A percentile compares a stretch with the other conserved stretches of the same genome.
Evolutionary conservation across 2,329 filamentous ascomycete genomes (phyloP).

Genomic region (Alternaria ventricosa): DNA sequence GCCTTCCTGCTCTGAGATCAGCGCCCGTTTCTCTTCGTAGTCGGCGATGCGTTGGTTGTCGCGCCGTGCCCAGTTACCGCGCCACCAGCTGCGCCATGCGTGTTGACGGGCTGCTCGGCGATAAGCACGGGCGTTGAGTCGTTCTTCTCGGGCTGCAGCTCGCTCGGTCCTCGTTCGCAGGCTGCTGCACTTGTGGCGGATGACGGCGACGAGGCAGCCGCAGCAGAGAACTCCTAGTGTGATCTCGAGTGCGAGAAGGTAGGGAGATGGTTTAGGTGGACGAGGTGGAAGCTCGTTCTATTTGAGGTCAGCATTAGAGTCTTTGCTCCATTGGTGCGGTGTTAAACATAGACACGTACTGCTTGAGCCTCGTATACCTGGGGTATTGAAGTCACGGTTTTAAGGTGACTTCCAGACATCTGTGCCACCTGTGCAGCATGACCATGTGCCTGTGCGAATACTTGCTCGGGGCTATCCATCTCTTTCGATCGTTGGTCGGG

Average conservation of each 20-base stretch:
- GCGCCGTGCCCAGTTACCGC: constrained; percentile 40
- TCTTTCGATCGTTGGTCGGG: constrained; percentile 19
- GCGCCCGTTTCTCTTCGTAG: constrained; percentile 60
- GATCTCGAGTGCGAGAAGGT: constrained; percentile 52
- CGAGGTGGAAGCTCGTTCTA: constrained; percentile 29
- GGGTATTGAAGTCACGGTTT: constrained; percentile 13
- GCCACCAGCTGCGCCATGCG: constrained; percentile 60
- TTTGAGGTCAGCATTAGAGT: not conserved
- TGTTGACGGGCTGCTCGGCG: constrained; percentile 60
- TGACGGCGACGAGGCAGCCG: constrained; percentile 52
- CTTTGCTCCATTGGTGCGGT: not conserved
- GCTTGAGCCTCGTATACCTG: constrained; percentile 22
- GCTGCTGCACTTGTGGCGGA: constrained; percentile 58
- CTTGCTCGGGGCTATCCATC: constrained; percentile 38
- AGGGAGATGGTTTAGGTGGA: constrained; percentile 31
- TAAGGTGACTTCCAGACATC: constrained; percentile 21
- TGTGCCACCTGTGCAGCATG: constrained; percentile 26
- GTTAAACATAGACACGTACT: constrained; percentile 3
- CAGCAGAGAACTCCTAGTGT: constrained; percentile 55
- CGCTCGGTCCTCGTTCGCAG: constrained; percentile 60
- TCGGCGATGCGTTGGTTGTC: constrained; percentile 45
- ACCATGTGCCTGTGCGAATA: constrained; percentile 23
- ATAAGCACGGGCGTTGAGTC: constrained; percentile 59
- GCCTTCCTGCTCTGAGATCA: constrained; percentile 56
- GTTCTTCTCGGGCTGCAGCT: constrained; percentile 61